Evolutionary conservation across 2,329 filamentous ascomycete genomes (phyloP), one percentile per base, ranked within the genome.

Genomic region (Diaporthe destruens): DNA sequence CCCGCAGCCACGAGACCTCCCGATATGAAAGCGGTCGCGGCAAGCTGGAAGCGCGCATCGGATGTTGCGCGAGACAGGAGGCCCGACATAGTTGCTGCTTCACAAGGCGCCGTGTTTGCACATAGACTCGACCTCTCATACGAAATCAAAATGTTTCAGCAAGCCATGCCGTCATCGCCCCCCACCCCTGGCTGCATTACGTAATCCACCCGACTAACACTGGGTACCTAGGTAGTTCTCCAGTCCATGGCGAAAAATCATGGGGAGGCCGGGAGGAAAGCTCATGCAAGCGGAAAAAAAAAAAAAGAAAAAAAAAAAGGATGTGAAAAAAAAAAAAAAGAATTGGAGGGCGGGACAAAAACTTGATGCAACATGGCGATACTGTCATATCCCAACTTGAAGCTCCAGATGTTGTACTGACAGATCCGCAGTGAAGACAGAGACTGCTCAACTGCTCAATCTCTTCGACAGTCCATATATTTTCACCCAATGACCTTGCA

Each of bases 21-120:
- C 0, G 90, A 92, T 18, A 89, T 82, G 29, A 94, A 84, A 2
- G 94, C 94, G 0, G 93, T 94, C 3, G 91, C 89, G 23, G 90
- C 88, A 47, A 96, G 84, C 80, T 95, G 93, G 54, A 87, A 79
- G 34, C 85, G 85, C 44, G 85, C 82, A 77, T 82, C 86, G 51
- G 83, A 81, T 53, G 85, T 78, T 6, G 83, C 81, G 69, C 85
- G 83, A 54, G 84, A 80, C 36, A 87, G 71, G 47, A 86, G 81
- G 39, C 85, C 85, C 54, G 84, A 77, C 85, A 85, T 85, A 16
- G 36, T 65, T 36, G 65, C 39, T 66, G 36, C 36, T 39, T 11
- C 23, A 20, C 34, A 20, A n/a, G 61, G 61, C 44, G 3, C 47
- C 23, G 42, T 16, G 18, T 63, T 34, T 39, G 32, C 18, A 18